Percentiles rank a stretch among this genome's conserved stretches.
Conservation (phyloP, 768 basidiomycete species). For the Lactarius trivialis region DNA sequence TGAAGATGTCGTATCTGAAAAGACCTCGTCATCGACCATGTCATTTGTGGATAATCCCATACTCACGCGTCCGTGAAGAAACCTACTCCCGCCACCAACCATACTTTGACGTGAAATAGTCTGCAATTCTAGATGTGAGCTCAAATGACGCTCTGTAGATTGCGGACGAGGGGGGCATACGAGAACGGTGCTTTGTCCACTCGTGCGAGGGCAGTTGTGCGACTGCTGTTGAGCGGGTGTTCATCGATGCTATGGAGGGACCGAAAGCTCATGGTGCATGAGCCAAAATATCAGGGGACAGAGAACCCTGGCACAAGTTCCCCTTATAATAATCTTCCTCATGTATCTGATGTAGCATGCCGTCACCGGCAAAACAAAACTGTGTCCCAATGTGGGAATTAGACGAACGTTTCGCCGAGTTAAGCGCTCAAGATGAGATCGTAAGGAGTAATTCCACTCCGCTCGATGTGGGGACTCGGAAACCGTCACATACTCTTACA, state of each 20-base stretch:
- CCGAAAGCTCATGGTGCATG: conserved; percentile 14
- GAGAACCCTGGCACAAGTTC: neutral
- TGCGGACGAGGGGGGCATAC: conserved; percentile 39
- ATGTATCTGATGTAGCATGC: neutral
- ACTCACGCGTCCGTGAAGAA: conserved; percentile 85
- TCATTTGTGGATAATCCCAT: neutral
- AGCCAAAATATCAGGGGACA: neutral
- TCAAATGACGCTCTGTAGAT: neutral
- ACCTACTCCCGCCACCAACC: conserved; percentile 60
- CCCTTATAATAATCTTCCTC: conserved; percentile 8
- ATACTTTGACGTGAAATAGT: conserved; percentile 46
- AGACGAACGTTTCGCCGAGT: conserved; percentile 3
- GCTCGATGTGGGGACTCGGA: neutral
- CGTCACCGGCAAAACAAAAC: neutral
- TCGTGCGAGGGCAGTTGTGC: conserved; percentile 76
- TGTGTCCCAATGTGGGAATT: neutral
- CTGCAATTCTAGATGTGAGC: conserved; percentile 22
- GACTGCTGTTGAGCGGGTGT: conserved; percentile 52
- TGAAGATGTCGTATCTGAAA: conserved; percentile 74
- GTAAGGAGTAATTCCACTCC: neutral
- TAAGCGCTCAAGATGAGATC: neutral
- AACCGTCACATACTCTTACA: too few relatives aligned
- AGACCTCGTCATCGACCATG: neutral
- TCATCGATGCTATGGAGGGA: neutral
- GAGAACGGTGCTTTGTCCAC: conserved; percentile 84